Evolutionary conservation across 768 basidiomycete genomes (phyloP), one percentile per base, ranked within the genome.

Genomic region (Imleria badia): DNA sequence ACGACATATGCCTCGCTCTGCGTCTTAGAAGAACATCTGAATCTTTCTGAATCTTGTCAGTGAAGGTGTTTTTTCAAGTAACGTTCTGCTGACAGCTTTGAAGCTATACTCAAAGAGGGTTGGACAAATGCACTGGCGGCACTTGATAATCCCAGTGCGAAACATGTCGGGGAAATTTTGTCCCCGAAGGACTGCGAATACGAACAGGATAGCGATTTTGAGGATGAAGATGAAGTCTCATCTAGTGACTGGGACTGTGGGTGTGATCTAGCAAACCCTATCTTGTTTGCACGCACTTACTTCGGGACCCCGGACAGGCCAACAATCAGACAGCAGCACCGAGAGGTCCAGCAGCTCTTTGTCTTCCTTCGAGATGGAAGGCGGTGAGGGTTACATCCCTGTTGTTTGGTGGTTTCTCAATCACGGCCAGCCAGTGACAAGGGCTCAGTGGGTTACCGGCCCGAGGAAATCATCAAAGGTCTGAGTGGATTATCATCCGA

Each of bases 161-260:
- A 44, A 31, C 19, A 31, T 23, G 20, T 20, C 15, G 19, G 6
- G 33, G 59, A 56, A 22, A 53, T 65, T 31, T 23, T 9, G 13
- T 56, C 50, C 30, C 54, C 57, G 6, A 22, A 42, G 1, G 55
- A 41, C 30, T 55, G 64, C 29, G 56, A 68, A 9, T 59, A 66
- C 31, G 58, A 60, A 6, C 55, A 51, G 38, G 69, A 68, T 38
- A 69, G 69, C 14, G 64, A 71, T 46, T 59, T 48, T 6, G 64
- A 66, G 22, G 62, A 70, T 22, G 66, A 66, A 15, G 59, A 58
- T 4, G 56, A 59, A 30, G 35, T 3, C 26, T 26, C 35, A 15
- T n/a, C 15, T 13, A 2, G 38, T 39, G 9, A 39, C 11, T 39
- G 29, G 20, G 11, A 13, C 13, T 3, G 14, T 38, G 34, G 41